A percentile compares a stretch with the other conserved stretches of the same genome.
These are phyloP conservation scores for Teratosphaeria destructans DNA, from an alignment of 2,329 filamentous ascomycete species.

Conservation along the genomic window DNA sequence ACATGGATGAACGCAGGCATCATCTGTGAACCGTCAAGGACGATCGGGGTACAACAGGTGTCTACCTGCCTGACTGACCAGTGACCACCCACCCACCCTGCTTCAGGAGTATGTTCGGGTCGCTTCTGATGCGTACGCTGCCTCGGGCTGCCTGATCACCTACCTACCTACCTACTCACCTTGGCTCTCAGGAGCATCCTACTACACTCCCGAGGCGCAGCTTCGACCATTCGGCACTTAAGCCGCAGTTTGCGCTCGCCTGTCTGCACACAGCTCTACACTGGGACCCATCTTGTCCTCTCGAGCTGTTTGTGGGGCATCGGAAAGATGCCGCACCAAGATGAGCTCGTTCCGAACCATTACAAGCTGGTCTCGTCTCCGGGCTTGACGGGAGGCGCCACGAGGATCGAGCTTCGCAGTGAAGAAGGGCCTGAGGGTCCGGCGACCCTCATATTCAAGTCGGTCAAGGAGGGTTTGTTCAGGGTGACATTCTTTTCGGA, in stretches of 20 bases:
- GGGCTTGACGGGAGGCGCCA: neutral
- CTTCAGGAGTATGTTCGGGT: neutral
- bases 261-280: neutral
- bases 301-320: neutral
- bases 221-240: neutral
- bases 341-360: neutral
- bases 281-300: neutral
- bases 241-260: neutral
- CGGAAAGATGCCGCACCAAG: neutral
- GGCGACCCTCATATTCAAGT: slow-evolving; percentile 47
- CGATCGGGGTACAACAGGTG: neutral
- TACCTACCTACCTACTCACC: too few relatives aligned
- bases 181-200: too few relatives aligned
- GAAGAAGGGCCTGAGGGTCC: neutral
- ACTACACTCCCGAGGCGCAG: neutral
- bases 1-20: neutral
- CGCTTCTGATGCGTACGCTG: too few relatives aligned
- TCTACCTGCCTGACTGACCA: neutral
- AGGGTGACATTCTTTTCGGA: slow-evolving; percentile 55
- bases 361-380: neutral
- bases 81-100: neutral
- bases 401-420: neutral
- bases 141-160: too few relatives aligned
- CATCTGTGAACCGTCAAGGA: neutral
- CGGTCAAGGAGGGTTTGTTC: slow-evolving; percentile 53